Percentiles rank a stretch among this genome's conserved stretches.
Conservation (phyloP, 306 rosid genomes). For the Corylus heterophylla region DNA sequence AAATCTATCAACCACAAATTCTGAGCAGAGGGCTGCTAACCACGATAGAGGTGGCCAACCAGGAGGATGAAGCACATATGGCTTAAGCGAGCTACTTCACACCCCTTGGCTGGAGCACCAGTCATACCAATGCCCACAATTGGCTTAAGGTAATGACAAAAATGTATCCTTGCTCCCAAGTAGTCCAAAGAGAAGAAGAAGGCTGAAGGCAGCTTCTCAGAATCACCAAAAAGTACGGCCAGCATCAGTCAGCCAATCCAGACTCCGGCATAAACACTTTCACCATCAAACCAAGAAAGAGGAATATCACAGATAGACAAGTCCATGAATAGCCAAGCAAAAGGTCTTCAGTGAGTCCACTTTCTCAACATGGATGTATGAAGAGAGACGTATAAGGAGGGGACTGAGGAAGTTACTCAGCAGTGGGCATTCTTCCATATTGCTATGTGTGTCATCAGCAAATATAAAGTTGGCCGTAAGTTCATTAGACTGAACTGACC, state of each 20-base stretch:
- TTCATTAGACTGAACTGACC: conserved; percentile 12
- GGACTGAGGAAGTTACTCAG: neutral
- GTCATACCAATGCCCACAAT: neutral
- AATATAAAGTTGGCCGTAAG: neutral
- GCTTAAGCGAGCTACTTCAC: neutral
- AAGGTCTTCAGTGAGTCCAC: neutral
- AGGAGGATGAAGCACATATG: neutral
- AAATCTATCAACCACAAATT: neutral
- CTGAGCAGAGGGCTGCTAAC: neutral
- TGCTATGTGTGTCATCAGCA: neutral
- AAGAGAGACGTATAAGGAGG: neutral
- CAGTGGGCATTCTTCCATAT: neutral
- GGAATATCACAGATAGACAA: neutral
- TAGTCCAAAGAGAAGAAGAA: neutral
- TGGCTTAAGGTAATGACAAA: neutral
- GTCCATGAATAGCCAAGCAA: neutral
- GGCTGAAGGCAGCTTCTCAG: neutral
- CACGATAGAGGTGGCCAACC: neutral
- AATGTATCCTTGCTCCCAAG: neutral
- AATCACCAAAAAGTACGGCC: neutral
- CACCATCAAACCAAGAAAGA: neutral
- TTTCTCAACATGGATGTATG: neutral
- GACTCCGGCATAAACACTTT: neutral
- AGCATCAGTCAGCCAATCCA: neutral
- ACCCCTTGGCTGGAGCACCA: neutral